Base-by-base conservation (phyloP, 345 rosid genomes). In the Firmiana major region DNA sequence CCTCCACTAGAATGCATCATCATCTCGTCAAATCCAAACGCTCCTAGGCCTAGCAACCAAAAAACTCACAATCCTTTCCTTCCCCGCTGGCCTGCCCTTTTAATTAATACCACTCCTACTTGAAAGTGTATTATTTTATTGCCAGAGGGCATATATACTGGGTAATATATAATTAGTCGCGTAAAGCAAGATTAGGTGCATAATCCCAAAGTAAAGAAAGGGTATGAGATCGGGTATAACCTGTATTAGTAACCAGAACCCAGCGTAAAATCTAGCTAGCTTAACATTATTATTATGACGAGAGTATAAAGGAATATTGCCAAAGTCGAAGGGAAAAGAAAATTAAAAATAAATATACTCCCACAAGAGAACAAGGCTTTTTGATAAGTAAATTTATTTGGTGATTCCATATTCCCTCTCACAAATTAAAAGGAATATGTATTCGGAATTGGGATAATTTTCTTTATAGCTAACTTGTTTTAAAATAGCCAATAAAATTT, bases 311-410 rank as follows among this genome's bases (percentile, higher is more conserved):
- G 60, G 74, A 71, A 71, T 49, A 19, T 24, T 48, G 40, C 22
- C 26, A 69, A 69, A 48, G 58, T 10, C 15, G 26, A 69, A 69
- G 58, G 53, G 7, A 28, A 7, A 51, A 53, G 8, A 3, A 43
- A 22, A 45, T 16, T 4, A 48, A n/a, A 46, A 69, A 69, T 7
- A 46, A 24, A 63, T 6, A 7, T 58, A 58, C 63, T 24, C 13
- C 71, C 53, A 3, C 31, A 9, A n/a, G n/a, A n/a, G n/a, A n/a
- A n/a, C n/a, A n/a, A 13, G 34, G 58, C 19, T 53, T 16, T 8
- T 31, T 63, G 60, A 71, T 71, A 51, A 71, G 59, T 19, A 71
- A 71, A 71, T 9, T 49, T 71, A 71, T 71, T 71, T 51, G 43
- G 60, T 16, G 74, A 71, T 71, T 49, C 74, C 74, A 51, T 71